These are phyloP conservation scores for Trichoderma sp. DNA, from an alignment of 2,329 filamentous ascomycete genomes.

Conservation along the genomic window DNA sequence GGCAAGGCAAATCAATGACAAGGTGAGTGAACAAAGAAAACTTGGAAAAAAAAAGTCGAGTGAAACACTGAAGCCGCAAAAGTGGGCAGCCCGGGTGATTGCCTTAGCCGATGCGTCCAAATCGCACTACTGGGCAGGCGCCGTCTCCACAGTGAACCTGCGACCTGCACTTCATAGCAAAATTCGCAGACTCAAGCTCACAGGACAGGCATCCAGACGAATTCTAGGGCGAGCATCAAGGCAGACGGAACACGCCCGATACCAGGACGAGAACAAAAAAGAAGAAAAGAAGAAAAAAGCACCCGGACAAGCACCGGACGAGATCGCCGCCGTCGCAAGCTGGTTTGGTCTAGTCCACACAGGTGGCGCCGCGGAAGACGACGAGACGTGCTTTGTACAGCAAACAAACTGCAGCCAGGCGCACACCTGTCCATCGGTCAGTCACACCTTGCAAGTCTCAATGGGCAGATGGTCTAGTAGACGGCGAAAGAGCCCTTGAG, in stretches of 20 bases:
- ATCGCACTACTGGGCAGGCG: background rate
- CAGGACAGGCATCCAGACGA: background rate
- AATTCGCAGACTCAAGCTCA: slow-evolving; percentile 1
- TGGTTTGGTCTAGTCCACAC: slow-evolving; percentile 5
- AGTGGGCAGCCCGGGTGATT: slow-evolving; percentile 1
- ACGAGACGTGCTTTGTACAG: background rate
- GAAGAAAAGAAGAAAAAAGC: background rate
- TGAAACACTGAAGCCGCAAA: background rate
- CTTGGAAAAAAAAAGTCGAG: background rate
- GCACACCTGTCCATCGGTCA: slow-evolving; percentile 13
- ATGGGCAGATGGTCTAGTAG: background rate
- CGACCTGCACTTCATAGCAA: slow-evolving; percentile 10
- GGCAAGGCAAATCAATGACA: background rate
- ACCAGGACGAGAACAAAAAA: background rate
- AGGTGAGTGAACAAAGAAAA: background rate
- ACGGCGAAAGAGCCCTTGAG: background rate
- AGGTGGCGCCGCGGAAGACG: slow-evolving; percentile 11
- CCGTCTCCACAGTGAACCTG: slow-evolving; percentile 1
- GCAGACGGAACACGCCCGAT: background rate
- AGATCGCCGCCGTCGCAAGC: slow-evolving; percentile 5
- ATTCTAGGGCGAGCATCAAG: background rate
- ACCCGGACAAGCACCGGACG: background rate
- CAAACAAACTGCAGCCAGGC: slow-evolving; percentile 16
- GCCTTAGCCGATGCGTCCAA: background rate
- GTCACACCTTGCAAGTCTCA: slow-evolving; percentile 14